Evolutionary conservation across 2,329 filamentous ascomycete genomes (phyloP), one percentile per base, ranked within the genome.

Genomic region (Emericellopsis cladophorae): DNA sequence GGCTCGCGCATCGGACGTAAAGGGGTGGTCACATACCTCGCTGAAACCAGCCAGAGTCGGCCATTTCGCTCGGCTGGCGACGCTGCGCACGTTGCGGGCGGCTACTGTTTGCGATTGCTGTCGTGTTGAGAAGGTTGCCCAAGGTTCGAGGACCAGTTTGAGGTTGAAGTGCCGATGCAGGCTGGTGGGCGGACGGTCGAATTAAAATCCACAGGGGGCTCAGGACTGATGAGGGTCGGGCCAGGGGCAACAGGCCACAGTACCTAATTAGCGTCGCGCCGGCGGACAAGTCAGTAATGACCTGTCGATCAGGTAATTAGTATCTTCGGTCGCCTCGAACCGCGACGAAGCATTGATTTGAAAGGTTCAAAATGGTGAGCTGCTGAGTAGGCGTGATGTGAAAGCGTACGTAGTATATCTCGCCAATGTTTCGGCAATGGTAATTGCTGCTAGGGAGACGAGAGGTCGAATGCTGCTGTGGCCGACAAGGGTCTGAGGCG

Each of bases 11-110:
- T 42, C 40, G 34, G 31, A 32, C 24, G 31, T 31, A 21, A 33
- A 16, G 35, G 26, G 12, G 36, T 36, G 26, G 12, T 38, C 36
- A 43, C 41, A 32, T 43, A 43, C 41, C 41, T 43, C 37, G 36
- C 37, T 36, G 41, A 18, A 43, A 43, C 41, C 26, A 34, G 32
- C 39, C 41, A 18, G 37, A 31, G 23, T 21, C 24, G 31, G 41
- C 33, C 41, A 43, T 43, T 16, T 12, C 38, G 34, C 15, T 34
- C 16, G 31, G 16, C 12, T 14, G n/a, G 18, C 4, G 14, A 14
- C 14, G 29, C n/a, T 35, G 21, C 21, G 18, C 10, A n/a, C 21
- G 32, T 7, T 14, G 16, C 26, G 37, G 37, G 37, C 9, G 7
- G n/a, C 21, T 21, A 39, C 9, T 35, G 9, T 29, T 29, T 29